Conservation (phyloP, 768 basidiomycete species). For the Lepiota venenata region DNA sequence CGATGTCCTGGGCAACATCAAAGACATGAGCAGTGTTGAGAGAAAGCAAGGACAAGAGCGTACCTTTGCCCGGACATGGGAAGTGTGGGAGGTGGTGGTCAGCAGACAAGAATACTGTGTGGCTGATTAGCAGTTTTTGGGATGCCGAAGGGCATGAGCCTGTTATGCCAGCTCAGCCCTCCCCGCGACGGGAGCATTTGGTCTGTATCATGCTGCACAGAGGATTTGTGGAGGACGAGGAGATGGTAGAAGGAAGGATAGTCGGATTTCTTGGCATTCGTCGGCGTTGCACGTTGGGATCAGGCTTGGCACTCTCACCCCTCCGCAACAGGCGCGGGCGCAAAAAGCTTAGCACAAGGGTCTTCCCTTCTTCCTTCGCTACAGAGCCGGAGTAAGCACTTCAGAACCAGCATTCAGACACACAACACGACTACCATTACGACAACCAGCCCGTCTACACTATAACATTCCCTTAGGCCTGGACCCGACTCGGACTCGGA, state of each 20-base stretch:
- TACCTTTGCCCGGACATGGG: conserved; percentile 7
- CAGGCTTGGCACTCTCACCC: conserved; percentile 13
- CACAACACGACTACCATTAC: no score
- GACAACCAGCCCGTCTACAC: no score
- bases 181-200: neutral
- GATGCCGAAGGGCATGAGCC: neutral
- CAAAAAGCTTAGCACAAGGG: neutral
- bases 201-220: no score
- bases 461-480: no score
- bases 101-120: conserved; percentile 9
- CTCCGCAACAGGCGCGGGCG: no score
- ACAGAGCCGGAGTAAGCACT: no score
- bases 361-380: no score
- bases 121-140: neutral
- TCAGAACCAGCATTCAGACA: no score
- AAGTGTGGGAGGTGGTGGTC: conserved; percentile 9
- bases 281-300: neutral
- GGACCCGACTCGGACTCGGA: no score
- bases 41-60: neutral
- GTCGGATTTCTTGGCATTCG: neutral
- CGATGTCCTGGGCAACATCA: neutral
- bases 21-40: no score
- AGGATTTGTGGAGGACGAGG: neutral
- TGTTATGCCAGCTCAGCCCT: neutral
- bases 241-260: neutral